These are phyloP conservation scores for Eucalyptus globulus DNA, from an alignment of 345 rosid species.

Conservation along the genomic window DNA sequence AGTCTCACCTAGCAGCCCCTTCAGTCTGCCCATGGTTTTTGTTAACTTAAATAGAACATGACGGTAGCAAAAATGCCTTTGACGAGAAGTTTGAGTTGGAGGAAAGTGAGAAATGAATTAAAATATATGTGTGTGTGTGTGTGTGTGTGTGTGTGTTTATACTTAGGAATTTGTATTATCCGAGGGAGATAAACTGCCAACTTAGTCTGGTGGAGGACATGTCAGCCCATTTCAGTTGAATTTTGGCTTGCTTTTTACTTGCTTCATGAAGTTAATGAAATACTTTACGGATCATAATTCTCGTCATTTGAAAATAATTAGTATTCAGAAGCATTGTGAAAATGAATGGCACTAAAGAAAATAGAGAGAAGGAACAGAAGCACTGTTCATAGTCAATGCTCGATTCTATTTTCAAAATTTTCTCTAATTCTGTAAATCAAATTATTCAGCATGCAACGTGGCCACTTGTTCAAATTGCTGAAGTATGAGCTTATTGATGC, in stretches of 20 bases:
- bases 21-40: neutral
- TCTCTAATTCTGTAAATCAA: neutral
- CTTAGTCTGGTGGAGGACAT: neutral
- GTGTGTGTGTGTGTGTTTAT: neutral
- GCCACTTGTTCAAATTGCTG: neutral
- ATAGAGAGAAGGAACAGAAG: neutral
- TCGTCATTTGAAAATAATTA: neutral
- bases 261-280: neutral
- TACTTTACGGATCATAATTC: neutral
- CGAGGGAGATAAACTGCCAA: neutral
- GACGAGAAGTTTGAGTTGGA: neutral
- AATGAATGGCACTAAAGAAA: neutral
- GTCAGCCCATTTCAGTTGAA: neutral
- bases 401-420: neutral
- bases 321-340: neutral
- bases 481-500: neutral
- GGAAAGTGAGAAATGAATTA: neutral
- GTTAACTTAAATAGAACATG: neutral
- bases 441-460: neutral
- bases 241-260: neutral
- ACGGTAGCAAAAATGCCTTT: neutral
- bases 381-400: neutral
- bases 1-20: neutral
- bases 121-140: too few species aligned
- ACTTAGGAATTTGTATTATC: neutral